A percentile compares a stretch with the other conserved stretches of the same genome.
These are phyloP conservation scores for Trametes sanguinea DNA, from an alignment of 768 basidiomycete species.

Conservation along the genomic window DNA sequence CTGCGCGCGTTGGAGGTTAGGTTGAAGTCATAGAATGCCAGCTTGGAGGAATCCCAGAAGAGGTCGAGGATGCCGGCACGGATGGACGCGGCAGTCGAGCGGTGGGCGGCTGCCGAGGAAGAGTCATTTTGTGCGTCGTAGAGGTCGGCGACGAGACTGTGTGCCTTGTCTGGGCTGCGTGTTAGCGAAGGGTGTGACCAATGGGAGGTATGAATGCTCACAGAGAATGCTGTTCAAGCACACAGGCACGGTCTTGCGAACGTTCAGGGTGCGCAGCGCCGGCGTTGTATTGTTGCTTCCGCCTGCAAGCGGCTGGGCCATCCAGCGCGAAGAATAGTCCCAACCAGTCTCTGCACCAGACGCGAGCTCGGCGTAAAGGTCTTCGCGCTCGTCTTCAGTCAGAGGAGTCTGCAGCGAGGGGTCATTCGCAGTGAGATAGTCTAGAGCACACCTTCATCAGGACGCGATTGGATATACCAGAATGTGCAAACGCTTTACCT, in stretches of 20 bases:
- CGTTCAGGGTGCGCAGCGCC: conserved; percentile 69
- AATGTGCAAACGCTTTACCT: conserved; percentile 37
- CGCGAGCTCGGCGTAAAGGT: conserved; percentile 86
- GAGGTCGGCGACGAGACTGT: conserved; percentile 58
- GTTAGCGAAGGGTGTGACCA: conserved; percentile 6
- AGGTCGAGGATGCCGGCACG: conserved; percentile 80
- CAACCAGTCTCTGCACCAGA: conserved; percentile 82
- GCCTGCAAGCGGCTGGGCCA: conserved; percentile 41
- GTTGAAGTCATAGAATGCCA: conserved; percentile 94
- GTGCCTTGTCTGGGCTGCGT: conserved; percentile 55
- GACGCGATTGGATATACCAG: too few species aligned
- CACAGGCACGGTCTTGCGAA: conserved; percentile 68
- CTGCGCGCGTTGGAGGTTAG: conserved; percentile 65
- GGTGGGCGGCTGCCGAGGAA: conserved; percentile 51
- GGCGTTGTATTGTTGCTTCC: conserved; percentile 47
- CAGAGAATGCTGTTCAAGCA: conserved; percentile 87
- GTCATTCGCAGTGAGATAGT: conserved; percentile 79
- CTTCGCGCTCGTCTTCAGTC: conserved; percentile 58
- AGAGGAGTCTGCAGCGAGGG: conserved; percentile 54
- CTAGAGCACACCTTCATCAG: conserved; percentile 36
- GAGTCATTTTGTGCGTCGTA: conserved; percentile 50
- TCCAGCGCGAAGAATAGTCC: conserved; percentile 46
- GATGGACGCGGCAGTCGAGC: conserved; percentile 54
- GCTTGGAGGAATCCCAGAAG: conserved; percentile 77
- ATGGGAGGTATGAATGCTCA: conserved; percentile 39